A percentile compares a stretch with the other conserved stretches of the same genome.
phyloP scores from a whole-genome alignment of 1,139 yeast genomes.

The Protomyces pachydermus region DNA sequence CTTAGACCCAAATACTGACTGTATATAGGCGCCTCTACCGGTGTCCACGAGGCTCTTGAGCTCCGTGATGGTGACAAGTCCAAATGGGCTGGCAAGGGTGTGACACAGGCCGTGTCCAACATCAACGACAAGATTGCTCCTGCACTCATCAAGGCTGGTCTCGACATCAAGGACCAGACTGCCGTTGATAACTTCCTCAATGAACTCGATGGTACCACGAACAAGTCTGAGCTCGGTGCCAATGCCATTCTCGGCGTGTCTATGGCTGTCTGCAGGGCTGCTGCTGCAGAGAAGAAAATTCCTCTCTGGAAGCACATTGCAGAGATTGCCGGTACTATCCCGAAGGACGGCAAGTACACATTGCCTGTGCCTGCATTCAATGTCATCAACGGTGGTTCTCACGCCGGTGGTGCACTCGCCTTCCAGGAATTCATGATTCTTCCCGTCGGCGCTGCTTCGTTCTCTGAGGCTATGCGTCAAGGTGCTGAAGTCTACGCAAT shows the following conservation, averaged over 20 bases:
- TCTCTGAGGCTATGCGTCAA: constrained; percentile 89
- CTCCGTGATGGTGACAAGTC: constrained; percentile 91
- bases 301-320: constrained; percentile 85
- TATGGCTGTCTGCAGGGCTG: constrained; percentile 88
- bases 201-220: constrained; percentile 83
- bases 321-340: constrained; percentile 53
- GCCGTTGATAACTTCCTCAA: constrained; percentile 73
- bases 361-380: constrained; percentile 51
- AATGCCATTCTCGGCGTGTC: constrained; percentile 95
- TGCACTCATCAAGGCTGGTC: constrained; percentile 66
- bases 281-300: constrained; percentile 78
- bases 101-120: constrained; percentile 81
- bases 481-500: constrained; percentile 96
- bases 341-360: constrained; percentile 50
- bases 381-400: constrained; percentile 97
- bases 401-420: constrained; percentile 98
- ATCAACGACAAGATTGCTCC: constrained; percentile 88
- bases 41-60: constrained; percentile 84
- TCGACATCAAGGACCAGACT: constrained; percentile 73
- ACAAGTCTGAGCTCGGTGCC: constrained; percentile 91
- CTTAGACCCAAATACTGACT: background rate
- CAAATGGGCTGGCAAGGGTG: constrained; percentile 93
- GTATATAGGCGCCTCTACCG: constrained; percentile 25
- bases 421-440: constrained; percentile 99
- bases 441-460: constrained; percentile 79